phyloP scores from a whole-genome alignment of 768 basidiomycete genomes.

The Suillus bovinus region DNA sequence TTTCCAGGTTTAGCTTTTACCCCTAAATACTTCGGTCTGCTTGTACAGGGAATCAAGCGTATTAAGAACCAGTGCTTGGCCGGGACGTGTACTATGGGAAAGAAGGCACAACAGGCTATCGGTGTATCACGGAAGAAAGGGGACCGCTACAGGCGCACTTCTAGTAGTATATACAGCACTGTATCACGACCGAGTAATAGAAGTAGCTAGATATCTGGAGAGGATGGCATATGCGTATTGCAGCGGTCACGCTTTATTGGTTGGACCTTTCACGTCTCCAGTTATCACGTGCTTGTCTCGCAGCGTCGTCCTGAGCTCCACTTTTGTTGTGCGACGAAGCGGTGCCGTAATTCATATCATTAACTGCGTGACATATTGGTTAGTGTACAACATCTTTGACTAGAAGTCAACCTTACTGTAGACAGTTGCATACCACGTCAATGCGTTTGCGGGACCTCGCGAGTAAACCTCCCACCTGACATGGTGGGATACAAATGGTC shows the following conservation, averaged over 20 bases:
- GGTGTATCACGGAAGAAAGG: not conserved
- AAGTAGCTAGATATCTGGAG: not conserved
- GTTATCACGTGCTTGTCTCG: not conserved
- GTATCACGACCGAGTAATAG: not conserved
- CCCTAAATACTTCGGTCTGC: not conserved
- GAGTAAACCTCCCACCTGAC: not conserved
- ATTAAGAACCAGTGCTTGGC: too few species aligned
- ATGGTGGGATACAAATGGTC: not conserved
- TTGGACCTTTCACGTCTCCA: not conserved
- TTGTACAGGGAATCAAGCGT: not conserved
- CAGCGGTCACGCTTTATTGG: not conserved
- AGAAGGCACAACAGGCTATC: not conserved
- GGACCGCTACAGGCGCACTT: not conserved
- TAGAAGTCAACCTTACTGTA: not conserved
- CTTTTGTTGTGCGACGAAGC: not conserved
- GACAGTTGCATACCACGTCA: not conserved
- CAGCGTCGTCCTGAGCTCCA: not conserved
- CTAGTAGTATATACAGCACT: not conserved
- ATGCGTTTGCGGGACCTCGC: not conserved
- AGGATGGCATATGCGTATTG: not conserved
- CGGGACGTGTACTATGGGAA: too few species aligned
- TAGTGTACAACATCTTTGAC: not conserved
- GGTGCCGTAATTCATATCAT: not conserved
- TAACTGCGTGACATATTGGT: not conserved
- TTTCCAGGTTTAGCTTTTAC: not conserved